Evolutionary conservation across 176 grass and related monocot species (phyloP), one percentile per base, ranked within the genome.

Genomic region (Avena atlantica): DNA sequence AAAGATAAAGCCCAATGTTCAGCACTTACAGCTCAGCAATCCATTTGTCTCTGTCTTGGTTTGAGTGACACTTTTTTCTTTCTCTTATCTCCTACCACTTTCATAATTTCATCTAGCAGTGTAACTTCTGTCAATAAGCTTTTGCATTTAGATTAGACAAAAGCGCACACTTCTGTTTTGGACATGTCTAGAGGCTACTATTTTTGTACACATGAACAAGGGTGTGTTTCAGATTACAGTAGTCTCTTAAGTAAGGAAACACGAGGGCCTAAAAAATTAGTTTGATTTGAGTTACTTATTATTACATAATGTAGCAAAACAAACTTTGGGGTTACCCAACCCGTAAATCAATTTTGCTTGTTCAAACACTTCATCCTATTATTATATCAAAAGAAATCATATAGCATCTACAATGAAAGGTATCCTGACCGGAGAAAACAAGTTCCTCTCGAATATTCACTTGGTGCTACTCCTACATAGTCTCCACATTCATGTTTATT

Each of bases 1-100:
- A 93, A 93, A 81, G 88, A 82, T 83, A 83, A 87, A 87, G 81
- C 81, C 34, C 58, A 85, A 23, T 77, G 70, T 42, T 77, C 51
- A 85, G 60, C 16, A 53, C 61, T 70, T 77, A 81, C 76, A 88
- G 81, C 77, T 88, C 70, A 85, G 20, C 27, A 85, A 61, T 62
- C 76, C 85, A 80, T 81, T 76, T 87, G 19, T 78, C 58, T 45
- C 16, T 86, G 67, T 81, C 59, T 68, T 88, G 81, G 60, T 85
- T 88, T 88, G 12, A 85, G 29, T 85, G 62, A 17, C 76, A 45
- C 77, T 12, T 72, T 76, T 70, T 84, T 80, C 80, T 61, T 80
- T 77, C 29, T 64, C 23, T 70, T 83, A 83, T 72, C 79, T 81
- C 24, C 78, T 87, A 52, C 62, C 78, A 88, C 78, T 76, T n/a